phyloP scores from a whole-genome alignment of 2,329 filamentous ascomycete genomes.

The Fusarium piperis region DNA sequence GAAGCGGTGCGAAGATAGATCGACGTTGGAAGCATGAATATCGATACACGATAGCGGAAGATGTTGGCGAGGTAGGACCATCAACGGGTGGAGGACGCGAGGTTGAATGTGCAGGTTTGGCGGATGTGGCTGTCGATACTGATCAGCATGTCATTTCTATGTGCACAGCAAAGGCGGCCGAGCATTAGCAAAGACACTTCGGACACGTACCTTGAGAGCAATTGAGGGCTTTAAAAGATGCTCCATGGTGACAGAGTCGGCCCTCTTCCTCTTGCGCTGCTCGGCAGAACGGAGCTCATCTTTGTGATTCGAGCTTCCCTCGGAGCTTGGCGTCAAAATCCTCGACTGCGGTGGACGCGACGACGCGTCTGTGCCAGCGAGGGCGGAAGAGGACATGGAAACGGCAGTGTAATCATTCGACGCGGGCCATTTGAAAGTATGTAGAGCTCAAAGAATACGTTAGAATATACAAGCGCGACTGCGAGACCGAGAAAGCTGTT shows the following conservation, averaged over 20 bases:
- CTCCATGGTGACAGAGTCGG: constrained; percentile 55
- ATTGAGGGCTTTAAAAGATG: constrained; percentile 63
- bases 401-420: constrained; percentile 27
- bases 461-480: constrained; percentile 12
- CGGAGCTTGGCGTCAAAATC: constrained; percentile 54
- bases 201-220: constrained; percentile 58
- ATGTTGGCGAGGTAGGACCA: constrained; percentile 69
- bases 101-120: constrained; percentile 62
- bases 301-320: constrained; percentile 51
- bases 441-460: neutral
- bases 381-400: constrained; percentile 48
- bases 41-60: constrained; percentile 71
- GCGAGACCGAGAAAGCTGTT: constrained; percentile 12
- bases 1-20: constrained; percentile 62
- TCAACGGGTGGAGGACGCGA: constrained; percentile 66
- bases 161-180: neutral
- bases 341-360: constrained; percentile 57
- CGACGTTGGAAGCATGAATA: constrained; percentile 59
- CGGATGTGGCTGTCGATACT: constrained; percentile 61
- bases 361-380: constrained; percentile 59
- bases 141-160: constrained; percentile 16
- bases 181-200: neutral
- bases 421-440: constrained; percentile 23
- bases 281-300: constrained; percentile 44
- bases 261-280: constrained; percentile 49